Conservation (phyloP, 1,284 basidiomycete genomes). For the Schizophyllum commune region DNA sequence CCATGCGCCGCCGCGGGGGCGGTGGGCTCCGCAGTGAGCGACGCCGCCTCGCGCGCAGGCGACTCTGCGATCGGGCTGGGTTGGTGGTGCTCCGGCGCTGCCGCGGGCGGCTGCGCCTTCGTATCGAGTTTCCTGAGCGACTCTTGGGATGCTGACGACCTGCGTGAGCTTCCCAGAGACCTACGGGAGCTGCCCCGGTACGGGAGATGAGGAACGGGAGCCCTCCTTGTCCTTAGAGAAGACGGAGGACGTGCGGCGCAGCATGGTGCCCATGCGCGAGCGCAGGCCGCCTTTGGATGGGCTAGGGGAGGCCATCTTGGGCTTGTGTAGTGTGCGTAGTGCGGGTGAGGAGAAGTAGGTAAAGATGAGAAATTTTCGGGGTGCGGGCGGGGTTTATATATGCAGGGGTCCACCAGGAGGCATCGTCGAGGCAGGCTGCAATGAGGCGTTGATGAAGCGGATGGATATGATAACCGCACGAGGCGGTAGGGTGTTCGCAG, state of each 20-base stretch:
- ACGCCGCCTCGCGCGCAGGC: conserved; percentile 38
- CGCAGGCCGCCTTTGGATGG: conserved; percentile 24
- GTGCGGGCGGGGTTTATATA: not conserved
- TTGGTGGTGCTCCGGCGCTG: conserved; percentile 13
- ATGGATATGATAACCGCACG: not conserved
- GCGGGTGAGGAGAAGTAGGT: conserved; percentile 52
- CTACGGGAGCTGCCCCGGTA: conserved; percentile 6
- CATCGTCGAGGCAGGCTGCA: not conserved
- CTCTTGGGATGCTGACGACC: not conserved
- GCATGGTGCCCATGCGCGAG: conserved; percentile 34
- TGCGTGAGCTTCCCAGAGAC: not conserved
- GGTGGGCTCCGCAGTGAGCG: conserved; percentile 4
- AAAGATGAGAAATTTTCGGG: conserved; percentile 12
- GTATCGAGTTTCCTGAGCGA: conserved; percentile 1
- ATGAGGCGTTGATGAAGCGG: not conserved
- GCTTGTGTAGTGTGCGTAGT: conserved; percentile 47
- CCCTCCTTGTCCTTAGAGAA: conserved; percentile 22
- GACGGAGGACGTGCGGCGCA: conserved; percentile 44
- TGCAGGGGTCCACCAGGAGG: not conserved
- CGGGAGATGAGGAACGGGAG: conserved; percentile 26
- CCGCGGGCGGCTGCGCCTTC: conserved; percentile 1
- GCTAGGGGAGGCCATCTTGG: conserved; percentile 4
- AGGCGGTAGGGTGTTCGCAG: not conserved
- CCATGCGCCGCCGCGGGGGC: not conserved
- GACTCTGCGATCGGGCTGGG: conserved; percentile 51